These are phyloP conservation scores for Medakamo hakoo DNA, from an alignment of 139 green algal species.

Conservation along the genomic window DNA sequence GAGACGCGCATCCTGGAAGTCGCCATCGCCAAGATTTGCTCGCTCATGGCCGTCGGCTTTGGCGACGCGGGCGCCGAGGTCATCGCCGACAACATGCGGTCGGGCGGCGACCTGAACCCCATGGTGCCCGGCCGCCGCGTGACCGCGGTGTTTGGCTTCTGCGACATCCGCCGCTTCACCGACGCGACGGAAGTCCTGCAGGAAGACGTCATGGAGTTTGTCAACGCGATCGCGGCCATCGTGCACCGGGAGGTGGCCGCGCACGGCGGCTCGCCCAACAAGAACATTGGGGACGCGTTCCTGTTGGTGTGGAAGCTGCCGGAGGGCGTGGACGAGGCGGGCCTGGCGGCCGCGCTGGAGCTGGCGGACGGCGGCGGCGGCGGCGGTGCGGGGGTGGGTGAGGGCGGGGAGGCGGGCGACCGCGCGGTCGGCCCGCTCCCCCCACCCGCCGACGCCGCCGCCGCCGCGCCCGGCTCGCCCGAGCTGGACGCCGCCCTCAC, in stretches of 20 bases:
- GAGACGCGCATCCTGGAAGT: constrained; percentile 82
- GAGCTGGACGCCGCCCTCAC: background rate
- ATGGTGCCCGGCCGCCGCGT: constrained; percentile 80
- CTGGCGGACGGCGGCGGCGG: background rate
- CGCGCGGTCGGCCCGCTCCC: background rate
- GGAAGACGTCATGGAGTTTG: constrained; percentile 94
- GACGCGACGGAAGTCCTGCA: constrained; percentile 88
- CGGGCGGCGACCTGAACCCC: constrained; percentile 77
- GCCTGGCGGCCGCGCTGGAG: background rate
- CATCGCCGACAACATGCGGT: constrained; percentile 89
- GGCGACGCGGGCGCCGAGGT: constrained; percentile 79
- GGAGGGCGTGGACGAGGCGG: constrained; percentile 4
- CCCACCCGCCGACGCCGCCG: background rate
- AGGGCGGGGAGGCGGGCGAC: background rate
- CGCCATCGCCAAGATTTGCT: constrained; percentile 79
- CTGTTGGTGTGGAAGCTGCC: constrained; percentile 84
- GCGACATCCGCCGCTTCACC: constrained; percentile 92
- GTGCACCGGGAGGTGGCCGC: constrained; percentile 63
- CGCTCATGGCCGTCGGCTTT: constrained; percentile 80
- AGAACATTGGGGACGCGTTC: constrained; percentile 97
- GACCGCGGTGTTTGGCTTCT: constrained; percentile 89
- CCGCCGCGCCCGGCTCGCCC: background rate
- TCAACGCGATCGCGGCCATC: constrained; percentile 88
- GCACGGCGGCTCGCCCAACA: constrained; percentile 87
- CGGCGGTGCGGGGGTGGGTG: too few relatives aligned